Conservation (phyloP, 2,329 filamentous ascomycete genomes). For the Parastagonospora avenae region DNA sequence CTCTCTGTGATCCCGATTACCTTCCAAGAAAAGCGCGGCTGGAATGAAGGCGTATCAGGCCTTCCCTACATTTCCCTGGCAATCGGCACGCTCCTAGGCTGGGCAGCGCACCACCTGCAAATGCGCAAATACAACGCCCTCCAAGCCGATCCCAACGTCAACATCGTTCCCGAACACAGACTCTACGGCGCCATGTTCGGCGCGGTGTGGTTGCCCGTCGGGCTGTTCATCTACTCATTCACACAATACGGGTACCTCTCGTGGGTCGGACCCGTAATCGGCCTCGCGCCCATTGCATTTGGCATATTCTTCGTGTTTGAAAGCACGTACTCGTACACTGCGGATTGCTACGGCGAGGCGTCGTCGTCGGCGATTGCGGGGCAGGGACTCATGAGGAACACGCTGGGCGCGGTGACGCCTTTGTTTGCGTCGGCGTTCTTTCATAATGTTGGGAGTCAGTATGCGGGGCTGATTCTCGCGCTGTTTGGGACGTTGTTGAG, state of each 20-base stretch:
- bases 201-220: constrained; percentile 37
- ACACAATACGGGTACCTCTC: constrained; percentile 56
- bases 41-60: constrained; percentile 56
- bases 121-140: constrained; percentile 57
- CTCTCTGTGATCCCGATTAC: constrained; percentile 45
- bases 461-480: constrained; percentile 56
- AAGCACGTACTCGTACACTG: constrained; percentile 56
- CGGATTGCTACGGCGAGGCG: constrained; percentile 59
- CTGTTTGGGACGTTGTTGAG: constrained; percentile 52
- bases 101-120: constrained; percentile 56
- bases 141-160: constrained; percentile 40
- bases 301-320: constrained; percentile 61
- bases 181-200: constrained; percentile 40
- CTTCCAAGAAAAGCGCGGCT: constrained; percentile 58
- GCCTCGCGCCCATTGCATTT: constrained; percentile 56
- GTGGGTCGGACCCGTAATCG: constrained; percentile 58
- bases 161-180: constrained; percentile 45
- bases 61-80: constrained; percentile 59
- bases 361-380: constrained; percentile 54
- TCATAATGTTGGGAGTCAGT: constrained; percentile 59
- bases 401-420: constrained; percentile 58
- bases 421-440: constrained; percentile 60
- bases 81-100: constrained; percentile 57
- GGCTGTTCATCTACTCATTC: constrained; percentile 57
- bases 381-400: constrained; percentile 60